phyloP scores from a whole-genome alignment of 345 rosid species.

The Schrenkiella parvula region DNA sequence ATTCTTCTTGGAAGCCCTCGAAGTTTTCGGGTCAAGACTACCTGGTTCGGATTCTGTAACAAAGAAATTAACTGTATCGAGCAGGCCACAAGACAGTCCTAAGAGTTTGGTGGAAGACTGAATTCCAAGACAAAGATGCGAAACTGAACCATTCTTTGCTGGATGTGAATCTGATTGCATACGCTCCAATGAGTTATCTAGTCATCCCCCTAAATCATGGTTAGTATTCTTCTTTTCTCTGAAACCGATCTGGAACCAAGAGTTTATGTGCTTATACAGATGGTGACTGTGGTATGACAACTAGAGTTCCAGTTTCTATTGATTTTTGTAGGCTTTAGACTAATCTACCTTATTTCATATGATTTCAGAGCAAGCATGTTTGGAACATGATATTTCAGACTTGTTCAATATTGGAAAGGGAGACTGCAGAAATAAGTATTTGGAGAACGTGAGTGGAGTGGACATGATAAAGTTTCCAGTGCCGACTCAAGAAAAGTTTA shows the following conservation, averaged over 20 bases:
- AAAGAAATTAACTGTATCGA: slow-evolving; percentile 18
- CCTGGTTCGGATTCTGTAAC: slow-evolving; percentile 36
- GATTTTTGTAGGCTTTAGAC: neutral
- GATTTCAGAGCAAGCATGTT: slow-evolving; percentile 3
- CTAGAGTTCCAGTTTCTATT: neutral
- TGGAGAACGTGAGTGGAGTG: neutral
- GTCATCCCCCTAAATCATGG: neutral
- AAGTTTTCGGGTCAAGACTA: slow-evolving; percentile 46
- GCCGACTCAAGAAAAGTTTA: neutral
- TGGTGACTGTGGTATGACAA: neutral
- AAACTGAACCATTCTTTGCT: neutral
- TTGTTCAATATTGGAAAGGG: neutral
- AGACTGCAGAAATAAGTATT: neutral
- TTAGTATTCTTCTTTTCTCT: neutral
- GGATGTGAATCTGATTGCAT: neutral
- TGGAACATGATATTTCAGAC: slow-evolving; percentile 1
- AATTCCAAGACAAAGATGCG: neutral
- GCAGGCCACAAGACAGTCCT: slow-evolving; percentile 9
- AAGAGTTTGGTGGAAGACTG: slow-evolving; percentile 6
- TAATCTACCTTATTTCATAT: neutral
- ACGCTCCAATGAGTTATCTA: neutral
- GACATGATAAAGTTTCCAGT: neutral
- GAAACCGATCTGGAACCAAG: neutral
- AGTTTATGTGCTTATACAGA: neutral
- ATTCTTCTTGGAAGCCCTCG: slow-evolving; percentile 83